phyloP scores from a whole-genome alignment of 805 yeast genomes.

The Ogataea paradorogensis region DNA sequence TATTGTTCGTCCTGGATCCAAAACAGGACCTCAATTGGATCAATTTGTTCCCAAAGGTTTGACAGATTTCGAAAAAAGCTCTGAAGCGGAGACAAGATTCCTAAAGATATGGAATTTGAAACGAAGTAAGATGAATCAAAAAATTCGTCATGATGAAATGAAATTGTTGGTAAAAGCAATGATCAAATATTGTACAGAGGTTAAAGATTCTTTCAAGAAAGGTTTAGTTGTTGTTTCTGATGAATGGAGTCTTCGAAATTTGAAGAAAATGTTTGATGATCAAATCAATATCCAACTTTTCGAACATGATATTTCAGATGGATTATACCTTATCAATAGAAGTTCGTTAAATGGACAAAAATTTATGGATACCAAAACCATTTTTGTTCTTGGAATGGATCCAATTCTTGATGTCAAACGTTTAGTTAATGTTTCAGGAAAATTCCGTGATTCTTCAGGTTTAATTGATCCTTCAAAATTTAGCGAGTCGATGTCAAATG shows the following conservation, averaged over 20 bases:
- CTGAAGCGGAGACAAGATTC: conserved; percentile 18
- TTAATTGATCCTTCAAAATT: conserved; percentile 17
- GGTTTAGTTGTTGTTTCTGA: conserved; percentile 29
- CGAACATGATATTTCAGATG: background rate
- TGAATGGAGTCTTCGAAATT: background rate
- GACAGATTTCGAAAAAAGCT: conserved; percentile 14
- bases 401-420: conserved; percentile 23
- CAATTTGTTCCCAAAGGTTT: background rate
- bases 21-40: background rate
- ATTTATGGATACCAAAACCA: conserved; percentile 26
- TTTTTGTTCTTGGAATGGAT: conserved; percentile 33
- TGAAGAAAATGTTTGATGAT: background rate
- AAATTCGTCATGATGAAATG: conserved; percentile 22
- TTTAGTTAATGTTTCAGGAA: conserved; percentile 26
- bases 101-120: conserved; percentile 26
- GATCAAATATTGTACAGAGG: conserved; percentile 20
- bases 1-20: background rate
- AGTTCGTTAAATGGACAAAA: conserved; percentile 24
- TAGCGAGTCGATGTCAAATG: conserved; percentile 1
- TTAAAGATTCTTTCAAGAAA: conserved; percentile 8
- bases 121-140: conserved; percentile 16
- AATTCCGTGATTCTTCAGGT: conserved; percentile 25
- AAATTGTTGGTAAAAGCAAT: conserved; percentile 27
- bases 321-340: conserved; percentile 24
- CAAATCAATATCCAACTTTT: background rate